phyloP scores from a whole-genome alignment of 345 rosid genomes.

The Isatis tinctoria region DNA sequence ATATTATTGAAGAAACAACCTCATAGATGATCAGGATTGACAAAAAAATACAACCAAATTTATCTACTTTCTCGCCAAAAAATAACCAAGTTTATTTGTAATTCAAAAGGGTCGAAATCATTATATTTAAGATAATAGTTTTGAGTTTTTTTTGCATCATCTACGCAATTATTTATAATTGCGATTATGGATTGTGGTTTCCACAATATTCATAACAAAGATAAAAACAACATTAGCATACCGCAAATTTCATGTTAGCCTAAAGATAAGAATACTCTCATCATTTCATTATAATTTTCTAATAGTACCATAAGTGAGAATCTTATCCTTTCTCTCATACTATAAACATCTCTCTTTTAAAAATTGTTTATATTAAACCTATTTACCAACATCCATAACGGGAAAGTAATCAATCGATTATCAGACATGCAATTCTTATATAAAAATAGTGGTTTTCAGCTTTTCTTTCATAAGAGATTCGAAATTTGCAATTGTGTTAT shows the following conservation, averaged over 20 bases:
- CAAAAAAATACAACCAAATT: not conserved
- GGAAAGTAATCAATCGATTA: not conserved
- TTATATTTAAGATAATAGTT: not conserved
- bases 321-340: not conserved
- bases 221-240: not conserved
- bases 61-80: not conserved
- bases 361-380: not conserved
- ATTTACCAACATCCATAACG: not conserved
- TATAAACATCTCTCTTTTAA: not conserved
- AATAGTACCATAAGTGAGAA: not conserved
- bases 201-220: not conserved
- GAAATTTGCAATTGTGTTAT: not conserved
- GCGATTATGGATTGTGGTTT: not conserved
- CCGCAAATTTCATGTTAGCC: not conserved
- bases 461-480: not conserved
- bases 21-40: not conserved
- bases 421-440: not conserved
- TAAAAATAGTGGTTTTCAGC: not conserved
- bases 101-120: not conserved
- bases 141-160: not conserved
- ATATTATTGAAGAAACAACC: slow-evolving; percentile 8
- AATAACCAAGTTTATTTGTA: not conserved
- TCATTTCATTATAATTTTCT: not conserved
- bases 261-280: not conserved
- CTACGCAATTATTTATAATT: not conserved